A percentile compares a stretch with the other conserved stretches of the same genome.
Evolutionary conservation across 2,329 filamentous ascomycete species (phyloP).

Genomic region (Raffaelea albimanens): DNA sequence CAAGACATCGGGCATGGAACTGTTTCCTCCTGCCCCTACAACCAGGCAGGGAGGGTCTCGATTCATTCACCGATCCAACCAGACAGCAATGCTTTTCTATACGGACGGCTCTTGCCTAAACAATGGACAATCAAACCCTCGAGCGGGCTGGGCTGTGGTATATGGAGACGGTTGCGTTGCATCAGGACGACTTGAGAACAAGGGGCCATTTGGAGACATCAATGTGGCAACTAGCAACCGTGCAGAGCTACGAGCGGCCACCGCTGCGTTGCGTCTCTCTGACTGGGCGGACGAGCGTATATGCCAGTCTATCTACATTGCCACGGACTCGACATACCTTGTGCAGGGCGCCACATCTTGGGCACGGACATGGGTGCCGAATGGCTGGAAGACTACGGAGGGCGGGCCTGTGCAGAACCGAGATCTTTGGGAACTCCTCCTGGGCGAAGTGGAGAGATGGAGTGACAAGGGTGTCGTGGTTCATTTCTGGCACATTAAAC

Average conservation of each 20-base stretch:
- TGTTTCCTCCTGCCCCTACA: slow-evolving; percentile 5
- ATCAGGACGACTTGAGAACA: slow-evolving; percentile 22
- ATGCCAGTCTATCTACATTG: slow-evolving; percentile 35
- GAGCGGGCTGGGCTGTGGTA: slow-evolving; percentile 18
- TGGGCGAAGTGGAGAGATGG: slow-evolving; percentile 27
- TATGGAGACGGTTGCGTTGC: slow-evolving; percentile 25
- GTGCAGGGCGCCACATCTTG: slow-evolving; percentile 33
- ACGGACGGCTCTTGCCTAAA: slow-evolving; percentile 27
- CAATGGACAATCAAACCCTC: slow-evolving; percentile 17
- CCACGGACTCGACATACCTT: slow-evolving; percentile 44
- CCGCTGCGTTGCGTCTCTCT: slow-evolving; percentile 36
- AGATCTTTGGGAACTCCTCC: slow-evolving; percentile 42
- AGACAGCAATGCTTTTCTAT: background rate
- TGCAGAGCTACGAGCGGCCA: slow-evolving; percentile 45
- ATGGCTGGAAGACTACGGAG: slow-evolving; percentile 31
- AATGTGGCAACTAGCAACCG: slow-evolving; percentile 33
- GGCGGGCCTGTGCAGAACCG: slow-evolving; percentile 33
- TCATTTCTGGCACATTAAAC: slow-evolving; percentile 38
- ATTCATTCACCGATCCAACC: background rate
- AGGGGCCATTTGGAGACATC: slow-evolving; percentile 22
- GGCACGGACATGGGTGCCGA: slow-evolving; percentile 31
- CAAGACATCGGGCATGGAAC: too few species aligned
- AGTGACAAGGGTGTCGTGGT: slow-evolving; percentile 23
- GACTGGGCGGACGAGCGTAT: slow-evolving; percentile 32
- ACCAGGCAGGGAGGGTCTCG: background rate